phyloP scores from a whole-genome alignment of 768 basidiomycete genomes.

The Tulasnella sp. region DNA sequence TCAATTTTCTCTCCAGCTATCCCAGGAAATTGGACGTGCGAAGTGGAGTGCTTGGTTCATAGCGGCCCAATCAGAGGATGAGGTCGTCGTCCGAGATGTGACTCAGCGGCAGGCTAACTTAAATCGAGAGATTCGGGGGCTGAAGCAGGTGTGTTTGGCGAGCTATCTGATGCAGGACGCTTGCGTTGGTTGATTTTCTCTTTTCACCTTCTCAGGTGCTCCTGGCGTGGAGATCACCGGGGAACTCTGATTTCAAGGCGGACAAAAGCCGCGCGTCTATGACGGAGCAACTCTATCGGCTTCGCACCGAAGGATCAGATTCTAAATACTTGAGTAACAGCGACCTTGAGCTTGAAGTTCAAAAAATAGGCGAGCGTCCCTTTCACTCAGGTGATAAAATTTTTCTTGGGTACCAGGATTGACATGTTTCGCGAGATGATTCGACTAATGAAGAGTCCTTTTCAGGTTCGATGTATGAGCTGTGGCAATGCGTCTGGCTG shows the following conservation, averaged over 20 bases:
- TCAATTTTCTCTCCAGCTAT: no score
- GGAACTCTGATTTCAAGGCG: background rate
- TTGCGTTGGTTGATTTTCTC: no score
- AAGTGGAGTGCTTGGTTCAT: no score
- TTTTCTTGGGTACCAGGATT: background rate
- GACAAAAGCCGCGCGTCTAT: background rate
- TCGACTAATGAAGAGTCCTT: background rate
- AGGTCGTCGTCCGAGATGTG: background rate
- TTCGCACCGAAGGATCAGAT: conserved; percentile 1
- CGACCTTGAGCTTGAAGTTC: conserved; percentile 1
- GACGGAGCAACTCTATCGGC: background rate
- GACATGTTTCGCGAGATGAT: background rate
- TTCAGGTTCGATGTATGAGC: background rate
- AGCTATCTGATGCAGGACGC: no score
- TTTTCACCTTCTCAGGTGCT: background rate
- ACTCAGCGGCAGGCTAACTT: background rate
- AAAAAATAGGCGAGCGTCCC: background rate
- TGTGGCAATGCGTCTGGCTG: conserved; percentile 10
- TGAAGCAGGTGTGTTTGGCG: background rate
- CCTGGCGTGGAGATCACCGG: background rate
- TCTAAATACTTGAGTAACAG: background rate
- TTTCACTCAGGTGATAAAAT: conserved; percentile 2
- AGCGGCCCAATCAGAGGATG: background rate
- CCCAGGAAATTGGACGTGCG: no score
- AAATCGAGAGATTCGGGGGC: background rate